These are phyloP conservation scores for Globisporangium polare DNA, from an alignment of 352 stramenopile species.

Conservation along the genomic window DNA sequence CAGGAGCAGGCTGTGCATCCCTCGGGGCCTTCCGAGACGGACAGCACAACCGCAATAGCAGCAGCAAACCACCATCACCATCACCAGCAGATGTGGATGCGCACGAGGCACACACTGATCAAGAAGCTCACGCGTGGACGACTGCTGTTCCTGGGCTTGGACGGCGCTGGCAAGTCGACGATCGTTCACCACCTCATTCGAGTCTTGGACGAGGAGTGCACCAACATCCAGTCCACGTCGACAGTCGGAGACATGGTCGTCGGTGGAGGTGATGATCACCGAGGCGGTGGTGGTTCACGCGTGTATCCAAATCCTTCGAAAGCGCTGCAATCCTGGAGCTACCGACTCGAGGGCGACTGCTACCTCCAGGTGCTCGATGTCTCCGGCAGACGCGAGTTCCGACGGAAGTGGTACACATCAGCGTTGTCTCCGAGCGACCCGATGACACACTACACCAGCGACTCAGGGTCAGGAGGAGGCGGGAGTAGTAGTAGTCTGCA, in stretches of 20 bases:
- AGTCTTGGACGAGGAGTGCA: constrained; percentile 18
- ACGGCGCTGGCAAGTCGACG: constrained; percentile 59
- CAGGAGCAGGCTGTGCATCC: constrained; percentile 22
- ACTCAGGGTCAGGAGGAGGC: not conserved
- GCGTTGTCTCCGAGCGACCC: constrained; percentile 1
- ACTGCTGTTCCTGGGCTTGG: constrained; percentile 46
- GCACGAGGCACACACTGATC: constrained; percentile 22
- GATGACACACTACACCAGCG: not conserved
- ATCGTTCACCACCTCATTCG: constrained; percentile 40
- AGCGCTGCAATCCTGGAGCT: constrained; percentile 21
- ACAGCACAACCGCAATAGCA: not conserved
- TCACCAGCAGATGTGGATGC: constrained; percentile 11
- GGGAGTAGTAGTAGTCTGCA: constrained; percentile 2
- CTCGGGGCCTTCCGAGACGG: not conserved
- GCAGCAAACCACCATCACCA: not conserved
- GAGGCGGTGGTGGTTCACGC: not conserved
- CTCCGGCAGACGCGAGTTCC: constrained; percentile 28
- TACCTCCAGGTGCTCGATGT: constrained; percentile 50
- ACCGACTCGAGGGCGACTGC: constrained; percentile 36
- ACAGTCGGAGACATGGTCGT: constrained; percentile 3
- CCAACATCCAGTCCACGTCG: not conserved
- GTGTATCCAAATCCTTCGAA: constrained; percentile 28
- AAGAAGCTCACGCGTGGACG: constrained; percentile 41
- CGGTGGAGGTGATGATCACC: not conserved
- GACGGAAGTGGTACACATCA: constrained; percentile 33